Base-by-base conservation (phyloP, 2,329 filamentous ascomycete genomes). In the Claviceps monticola region DNA sequence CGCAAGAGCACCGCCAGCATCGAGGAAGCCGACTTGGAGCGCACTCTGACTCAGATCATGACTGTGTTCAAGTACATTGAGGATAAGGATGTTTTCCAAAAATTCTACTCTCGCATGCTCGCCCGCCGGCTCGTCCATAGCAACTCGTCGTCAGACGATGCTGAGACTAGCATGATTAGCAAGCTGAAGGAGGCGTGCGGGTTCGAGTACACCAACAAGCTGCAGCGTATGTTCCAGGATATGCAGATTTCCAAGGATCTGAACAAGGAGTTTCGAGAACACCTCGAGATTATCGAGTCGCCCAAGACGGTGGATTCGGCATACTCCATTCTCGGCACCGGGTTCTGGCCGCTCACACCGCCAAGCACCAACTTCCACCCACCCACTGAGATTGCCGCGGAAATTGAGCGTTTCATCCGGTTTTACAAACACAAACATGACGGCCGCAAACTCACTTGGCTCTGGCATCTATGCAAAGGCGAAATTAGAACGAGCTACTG, bases 21-120 rank as follows among this genome's bases (percentile, higher is more conserved):
- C 14, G 93, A 97, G 64, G 93, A 98, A 64, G 85, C 87, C 36
- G 91, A 98, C 63, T 78, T 97, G 61, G 93, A 98, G 70, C 84
- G 85, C 58, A 85, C 88, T 36, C 74, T 97, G 34, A 82, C 81
- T 19, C 88, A 96, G 66, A 93, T 98, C 61, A 98, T 98, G 93
- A 96, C 91, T 1, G 88, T 98, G 51, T 98, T 98, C 80, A 97
- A 97, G 73, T 98, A 98, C 69, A 97, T 98, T 57, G 93, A 98
- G 66, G 94, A 98, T 71, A 98, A 98, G 75, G 93, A 98, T 63
- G 94, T 98, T 5, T 98, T 98, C 78, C 93, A 97, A 68, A 98
- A 97, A 68, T 98, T 96, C 71, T 98, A 98, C 71, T 95, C 91
- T 2, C 86, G 90, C 56, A 95, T 95, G 84, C 74, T 98, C 60